phyloP scores from a whole-genome alignment of 805 yeast species.

The Yamadazyma akitaensis region DNA sequence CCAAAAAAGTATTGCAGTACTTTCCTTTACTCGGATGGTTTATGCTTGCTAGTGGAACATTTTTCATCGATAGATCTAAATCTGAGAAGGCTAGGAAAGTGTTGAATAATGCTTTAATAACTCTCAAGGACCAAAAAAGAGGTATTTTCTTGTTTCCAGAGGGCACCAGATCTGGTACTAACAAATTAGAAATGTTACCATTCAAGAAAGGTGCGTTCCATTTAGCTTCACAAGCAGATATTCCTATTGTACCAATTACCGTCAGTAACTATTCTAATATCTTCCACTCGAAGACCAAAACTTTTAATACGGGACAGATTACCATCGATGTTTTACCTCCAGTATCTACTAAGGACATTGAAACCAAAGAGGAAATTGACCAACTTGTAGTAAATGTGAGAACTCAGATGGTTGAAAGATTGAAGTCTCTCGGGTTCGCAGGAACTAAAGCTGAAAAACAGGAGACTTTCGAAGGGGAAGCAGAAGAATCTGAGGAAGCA shows the following conservation, averaged over 20 bases:
- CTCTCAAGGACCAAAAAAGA: conserved; percentile 60
- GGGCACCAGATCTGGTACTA: conserved; percentile 86
- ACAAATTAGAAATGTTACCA: conserved; percentile 68
- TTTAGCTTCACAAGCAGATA: conserved; percentile 86
- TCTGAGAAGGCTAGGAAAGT: conserved; percentile 73
- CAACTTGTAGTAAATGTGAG: conserved; percentile 55
- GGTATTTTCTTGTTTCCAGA: conserved; percentile 93
- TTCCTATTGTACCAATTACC: conserved; percentile 86
- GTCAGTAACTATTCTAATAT: conserved; percentile 81
- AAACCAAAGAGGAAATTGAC: conserved; percentile 65
- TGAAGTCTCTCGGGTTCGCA: conserved; percentile 40
- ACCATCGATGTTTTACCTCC: conserved; percentile 79
- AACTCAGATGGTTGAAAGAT: conserved; percentile 49
- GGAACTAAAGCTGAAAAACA: background rate
- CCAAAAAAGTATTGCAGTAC: conserved; percentile 78
- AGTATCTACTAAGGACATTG: conserved; percentile 61
- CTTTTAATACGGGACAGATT: conserved; percentile 78
- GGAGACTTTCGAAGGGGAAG: background rate
- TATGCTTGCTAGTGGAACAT: conserved; percentile 86
- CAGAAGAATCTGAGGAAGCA: conserved; percentile 3
- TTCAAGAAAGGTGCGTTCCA: conserved; percentile 99
- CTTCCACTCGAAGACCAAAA: conserved; percentile 54
- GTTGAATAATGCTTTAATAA: conserved; percentile 63
- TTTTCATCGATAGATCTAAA: conserved; percentile 81
- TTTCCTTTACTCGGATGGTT: conserved; percentile 96